Evolutionary conservation across 1,139 yeast genomes (phyloP), one percentile per base, ranked within the genome.

Genomic region (Yamadazyma kanchanaburiensis): DNA sequence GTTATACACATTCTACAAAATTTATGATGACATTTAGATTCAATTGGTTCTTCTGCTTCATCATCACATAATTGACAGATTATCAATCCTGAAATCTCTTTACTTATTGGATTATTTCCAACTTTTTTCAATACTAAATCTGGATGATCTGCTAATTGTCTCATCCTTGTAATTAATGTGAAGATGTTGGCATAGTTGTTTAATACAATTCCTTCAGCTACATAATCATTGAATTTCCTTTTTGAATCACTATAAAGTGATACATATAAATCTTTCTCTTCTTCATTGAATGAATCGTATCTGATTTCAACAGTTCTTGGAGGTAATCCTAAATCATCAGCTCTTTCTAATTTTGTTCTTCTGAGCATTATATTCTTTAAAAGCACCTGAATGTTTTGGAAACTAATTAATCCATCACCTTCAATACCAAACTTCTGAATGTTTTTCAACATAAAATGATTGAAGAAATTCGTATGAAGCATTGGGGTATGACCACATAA

Each of bases 71-170:
- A 56, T 44, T 86, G 94, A 53, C 98, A 91, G 27, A 94, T 82
- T 16, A 88, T 72, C 1, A 82, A 80, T 10, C 87, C 88, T 12
- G 66, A 68, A 4, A 62, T 48, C 7, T 56, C 60, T 8, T 43
- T 46, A 2, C 63, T 43, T 3, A 64, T 53, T 9, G 62, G 55
- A 32, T 68, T 67, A 24, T 64, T 55, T 4, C 40, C 38, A 5
- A 26, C 70, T 33, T 88, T 69, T 45, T 89, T 80, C 51, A 91
- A 64, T 1, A 91, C 96, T 41, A 94, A 65, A 60, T 94, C 99
- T 0, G 98, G 98, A 55, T 91, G 99, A 55, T 94, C 98, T 0
- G 98, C 97, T 47, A 91, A 68, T 57, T 91, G 98, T 49, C 98
- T 76, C 98, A 91, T 91, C 49, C 98, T 69, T 0, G 98, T 94